Base-by-base conservation (phyloP, 139 green algal species). In the Monoraphidium neglectum region DNA sequence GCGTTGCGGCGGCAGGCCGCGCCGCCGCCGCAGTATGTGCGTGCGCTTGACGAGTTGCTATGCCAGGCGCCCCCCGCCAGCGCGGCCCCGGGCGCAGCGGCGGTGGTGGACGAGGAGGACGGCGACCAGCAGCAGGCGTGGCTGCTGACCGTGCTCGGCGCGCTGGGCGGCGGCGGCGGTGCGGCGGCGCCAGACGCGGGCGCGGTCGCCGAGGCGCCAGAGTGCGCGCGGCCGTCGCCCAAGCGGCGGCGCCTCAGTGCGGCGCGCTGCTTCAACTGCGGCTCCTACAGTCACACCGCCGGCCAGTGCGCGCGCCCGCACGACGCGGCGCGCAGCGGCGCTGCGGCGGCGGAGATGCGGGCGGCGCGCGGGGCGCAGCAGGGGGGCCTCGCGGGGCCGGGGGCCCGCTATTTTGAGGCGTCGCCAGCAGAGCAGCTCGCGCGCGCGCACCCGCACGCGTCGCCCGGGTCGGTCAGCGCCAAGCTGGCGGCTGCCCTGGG, bases 191-290 rank as follows among this genome's bases (percentile, higher is more conserved):
- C n/a, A n/a, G n/a, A n/a, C n/a, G n/a, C n/a, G n/a, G 43, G 43
- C 43, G 43, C 43, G 43, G 43, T 12, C 8, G 57, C 57, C 6
- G 13, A 8, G 28, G 57, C 49, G 30, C 49, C 38, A 30, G 46
- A 43, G 47, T n/a, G n/a, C n/a, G n/a, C n/a, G n/a, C 23, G 5
- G 5, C 38, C 36, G n/a, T 38, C 57, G 23, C 23, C 46, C 1
- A 79, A 79, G n/a, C 43, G 73, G 24, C 63, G 49, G 12, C 54
- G 66, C 4, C 30, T 79, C 35, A 23, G 35, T 10, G 13, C 49
- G 28, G 35, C 28, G 21, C 60, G 63, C 1, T 79, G 73, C 73
- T 73, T 60, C 63, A 79, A 79, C 47, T 79, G 73, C 37, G 64
- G 64, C 49, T 67, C 61, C 47, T 79, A 79, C 32, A 49, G 46